phyloP scores from a whole-genome alignment of 805 yeast species.

The Metschnikowia lachancei region DNA sequence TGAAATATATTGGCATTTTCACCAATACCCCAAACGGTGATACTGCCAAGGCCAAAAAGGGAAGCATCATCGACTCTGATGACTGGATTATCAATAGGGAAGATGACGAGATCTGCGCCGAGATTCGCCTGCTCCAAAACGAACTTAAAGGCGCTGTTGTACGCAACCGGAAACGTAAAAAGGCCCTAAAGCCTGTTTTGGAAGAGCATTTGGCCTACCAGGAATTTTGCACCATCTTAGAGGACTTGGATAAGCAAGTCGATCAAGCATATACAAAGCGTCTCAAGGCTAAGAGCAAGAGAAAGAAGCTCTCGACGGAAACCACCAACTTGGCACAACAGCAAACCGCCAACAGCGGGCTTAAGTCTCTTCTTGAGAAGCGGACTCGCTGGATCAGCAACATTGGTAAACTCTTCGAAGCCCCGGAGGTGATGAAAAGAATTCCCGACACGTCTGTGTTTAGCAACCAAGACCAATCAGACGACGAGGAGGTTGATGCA shows the following conservation, averaged over 20 bases:
- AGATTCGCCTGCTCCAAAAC: constrained; percentile 69
- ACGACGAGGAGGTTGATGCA: constrained; percentile 34
- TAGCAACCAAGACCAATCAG: constrained; percentile 31
- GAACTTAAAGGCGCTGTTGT: constrained; percentile 60
- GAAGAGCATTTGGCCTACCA: constrained; percentile 94
- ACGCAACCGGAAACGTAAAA: constrained; percentile 66
- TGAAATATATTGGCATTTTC: constrained; percentile 86
- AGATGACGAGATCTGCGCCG: constrained; percentile 91
- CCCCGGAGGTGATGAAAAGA: constrained; percentile 67
- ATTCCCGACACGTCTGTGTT: constrained; percentile 67
- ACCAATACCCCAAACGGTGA: constrained; percentile 51
- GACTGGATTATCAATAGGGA: constrained; percentile 77
- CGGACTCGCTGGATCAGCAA: constrained; percentile 83
- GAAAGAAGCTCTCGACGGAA: constrained; percentile 44
- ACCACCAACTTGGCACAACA: constrained; percentile 46
- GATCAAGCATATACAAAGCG: constrained; percentile 90
- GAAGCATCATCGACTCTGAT: constrained; percentile 50
- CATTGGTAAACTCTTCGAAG: constrained; percentile 80
- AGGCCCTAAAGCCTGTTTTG: constrained; percentile 62
- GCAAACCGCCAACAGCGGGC: constrained; percentile 73
- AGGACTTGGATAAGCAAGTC: constrained; percentile 93
- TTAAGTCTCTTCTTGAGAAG: constrained; percentile 78
- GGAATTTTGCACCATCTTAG: constrained; percentile 84
- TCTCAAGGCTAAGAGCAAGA: constrained; percentile 67
- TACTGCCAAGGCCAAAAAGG: constrained; percentile 20